Evolutionary conservation across 345 rosid species (phyloP).

Genomic region (Ceriops decandra): DNA sequence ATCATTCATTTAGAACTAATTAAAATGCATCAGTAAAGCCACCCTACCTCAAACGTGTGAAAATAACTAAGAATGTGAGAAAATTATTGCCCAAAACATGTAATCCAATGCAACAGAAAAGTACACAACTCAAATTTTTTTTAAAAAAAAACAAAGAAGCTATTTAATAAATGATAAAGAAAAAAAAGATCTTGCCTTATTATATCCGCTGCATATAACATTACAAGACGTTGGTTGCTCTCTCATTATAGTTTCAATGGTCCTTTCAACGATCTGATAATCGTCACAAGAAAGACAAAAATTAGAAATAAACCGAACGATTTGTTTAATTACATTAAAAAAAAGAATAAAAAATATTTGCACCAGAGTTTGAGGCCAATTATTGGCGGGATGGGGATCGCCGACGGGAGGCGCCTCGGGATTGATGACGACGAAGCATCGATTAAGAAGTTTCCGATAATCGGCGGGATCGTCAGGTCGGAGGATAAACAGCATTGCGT

Average conservation of each 20-base stretch:
- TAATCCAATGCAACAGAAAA: too few species aligned
- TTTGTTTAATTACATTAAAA: background rate
- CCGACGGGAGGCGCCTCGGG: constrained; percentile 42
- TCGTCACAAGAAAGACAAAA: background rate
- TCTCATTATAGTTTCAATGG: constrained; percentile 39
- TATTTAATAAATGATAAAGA: background rate
- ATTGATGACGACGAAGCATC: constrained; percentile 47
- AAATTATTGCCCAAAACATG: too few species aligned
- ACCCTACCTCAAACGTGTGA: background rate
- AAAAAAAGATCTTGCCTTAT: constrained; percentile 41
- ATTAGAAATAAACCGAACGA: background rate
- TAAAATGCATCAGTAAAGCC: background rate
- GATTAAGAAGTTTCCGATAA: constrained; percentile 51
- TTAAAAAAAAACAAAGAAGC: background rate
- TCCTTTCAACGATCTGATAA: constrained; percentile 51
- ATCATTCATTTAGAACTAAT: background rate
- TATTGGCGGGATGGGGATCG: constrained; percentile 25
- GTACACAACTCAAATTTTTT: background rate
- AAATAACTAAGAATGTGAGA: background rate
- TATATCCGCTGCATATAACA: constrained; percentile 47
- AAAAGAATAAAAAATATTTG: background rate
- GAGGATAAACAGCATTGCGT: constrained; percentile 38
- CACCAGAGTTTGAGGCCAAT: constrained; percentile 62
- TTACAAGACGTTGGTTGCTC: constrained; percentile 30
- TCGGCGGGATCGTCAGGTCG: constrained; percentile 49